phyloP scores from a whole-genome alignment of 345 rosid genomes.

The Sonneratia alba region DNA sequence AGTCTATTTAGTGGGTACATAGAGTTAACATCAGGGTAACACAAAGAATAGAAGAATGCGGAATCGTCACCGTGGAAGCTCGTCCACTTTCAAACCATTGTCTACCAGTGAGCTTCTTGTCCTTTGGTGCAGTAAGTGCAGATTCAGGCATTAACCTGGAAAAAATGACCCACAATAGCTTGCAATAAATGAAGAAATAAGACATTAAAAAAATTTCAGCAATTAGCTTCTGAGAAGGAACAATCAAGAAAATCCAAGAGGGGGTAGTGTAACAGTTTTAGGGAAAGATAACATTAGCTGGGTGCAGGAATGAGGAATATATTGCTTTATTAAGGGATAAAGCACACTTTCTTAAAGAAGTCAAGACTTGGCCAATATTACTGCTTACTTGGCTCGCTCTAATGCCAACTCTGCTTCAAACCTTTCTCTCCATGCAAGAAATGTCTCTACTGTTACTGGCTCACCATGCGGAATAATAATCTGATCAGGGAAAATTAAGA shows the following conservation, averaged over 20 bases:
- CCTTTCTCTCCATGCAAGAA: slow-evolving; percentile 93
- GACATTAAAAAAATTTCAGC: background rate
- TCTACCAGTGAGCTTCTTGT: slow-evolving; percentile 84
- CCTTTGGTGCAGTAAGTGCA: slow-evolving; percentile 63
- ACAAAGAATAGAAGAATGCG: background rate
- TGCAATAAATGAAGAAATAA: background rate
- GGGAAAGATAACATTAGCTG: background rate
- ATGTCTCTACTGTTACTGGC: slow-evolving; percentile 87
- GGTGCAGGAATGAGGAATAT: background rate
- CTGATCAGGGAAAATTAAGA: slow-evolving; percentile 21
- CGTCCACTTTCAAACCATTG: slow-evolving; percentile 93
- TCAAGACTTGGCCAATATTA: slow-evolving; percentile 6
- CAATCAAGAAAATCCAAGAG: background rate
- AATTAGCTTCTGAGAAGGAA: background rate
- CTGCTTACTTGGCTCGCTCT: slow-evolving; percentile 87
- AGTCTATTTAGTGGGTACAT: background rate
- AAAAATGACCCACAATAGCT: background rate
- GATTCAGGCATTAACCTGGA: slow-evolving; percentile 86
- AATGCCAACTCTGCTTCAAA: slow-evolving; percentile 96
- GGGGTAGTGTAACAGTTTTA: background rate
- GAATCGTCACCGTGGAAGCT: slow-evolving; percentile 35
- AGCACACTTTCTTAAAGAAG: background rate
- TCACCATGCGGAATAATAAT: slow-evolving; percentile 94
- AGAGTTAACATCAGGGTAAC: background rate
- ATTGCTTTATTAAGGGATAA: background rate